Evolutionary conservation across 352 stramenopile species (phyloP).

Genomic region (Peronosclerospora sorghi): DNA sequence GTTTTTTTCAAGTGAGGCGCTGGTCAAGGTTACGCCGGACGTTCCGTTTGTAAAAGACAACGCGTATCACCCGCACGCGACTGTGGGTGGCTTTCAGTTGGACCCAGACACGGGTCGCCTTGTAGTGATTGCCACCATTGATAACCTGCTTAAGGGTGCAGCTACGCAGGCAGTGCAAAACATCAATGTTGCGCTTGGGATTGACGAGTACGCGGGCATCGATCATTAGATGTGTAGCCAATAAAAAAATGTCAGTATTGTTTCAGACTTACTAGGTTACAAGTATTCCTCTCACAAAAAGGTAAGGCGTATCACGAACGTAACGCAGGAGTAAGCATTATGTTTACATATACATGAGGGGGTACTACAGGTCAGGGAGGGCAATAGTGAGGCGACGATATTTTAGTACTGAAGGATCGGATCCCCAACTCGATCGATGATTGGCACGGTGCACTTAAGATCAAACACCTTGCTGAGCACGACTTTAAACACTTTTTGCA

Average conservation of each 20-base stretch:
- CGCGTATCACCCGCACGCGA: constrained; percentile 57
- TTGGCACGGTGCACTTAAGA: constrained; percentile 87
- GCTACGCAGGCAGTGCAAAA: constrained; percentile 90
- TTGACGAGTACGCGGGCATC: constrained; percentile 81
- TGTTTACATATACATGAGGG: constrained; percentile 7
- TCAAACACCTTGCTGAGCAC: constrained; percentile 91
- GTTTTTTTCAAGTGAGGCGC: constrained; percentile 74
- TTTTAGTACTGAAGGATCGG: constrained; percentile 86
- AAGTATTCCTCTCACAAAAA: no score
- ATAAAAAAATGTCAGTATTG: constrained; percentile 4
- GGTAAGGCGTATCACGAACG: neutral
- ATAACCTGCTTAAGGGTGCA: constrained; percentile 92
- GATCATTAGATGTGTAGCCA: constrained; percentile 1
- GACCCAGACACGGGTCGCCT: constrained; percentile 77
- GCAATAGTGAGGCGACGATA: neutral
- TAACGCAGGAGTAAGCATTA: neutral
- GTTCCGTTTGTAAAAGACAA: constrained; percentile 78
- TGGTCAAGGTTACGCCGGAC: constrained; percentile 67
- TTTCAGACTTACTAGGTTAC: no score
- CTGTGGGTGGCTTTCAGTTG: constrained; percentile 82
- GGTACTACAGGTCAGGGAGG: constrained; percentile 2
- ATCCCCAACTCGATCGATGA: constrained; percentile 88
- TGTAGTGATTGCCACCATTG: constrained; percentile 84
- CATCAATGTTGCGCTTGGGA: constrained; percentile 89
- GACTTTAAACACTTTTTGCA: constrained; percentile 94